Evolutionary conservation across 805 yeast genomes (phyloP).

Genomic region (Candida vartiovaarae): DNA sequence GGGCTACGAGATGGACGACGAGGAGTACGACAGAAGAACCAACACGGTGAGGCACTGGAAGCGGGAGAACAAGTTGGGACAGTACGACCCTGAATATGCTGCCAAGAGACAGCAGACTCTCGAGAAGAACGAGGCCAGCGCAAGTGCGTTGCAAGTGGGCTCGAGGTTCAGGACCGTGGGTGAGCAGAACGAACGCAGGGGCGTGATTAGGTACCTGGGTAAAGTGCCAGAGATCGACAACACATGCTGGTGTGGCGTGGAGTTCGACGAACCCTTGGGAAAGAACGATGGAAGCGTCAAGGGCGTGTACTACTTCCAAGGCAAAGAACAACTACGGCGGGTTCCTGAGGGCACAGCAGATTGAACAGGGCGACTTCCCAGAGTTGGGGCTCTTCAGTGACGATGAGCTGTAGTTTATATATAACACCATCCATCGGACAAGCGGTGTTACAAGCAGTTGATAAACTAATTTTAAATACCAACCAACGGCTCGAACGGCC

Average conservation of each 20-base stretch:
- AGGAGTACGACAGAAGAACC: constrained; percentile 50
- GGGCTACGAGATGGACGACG: constrained; percentile 43
- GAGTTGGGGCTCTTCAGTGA: constrained; percentile 39
- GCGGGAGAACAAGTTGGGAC: constrained; percentile 55
- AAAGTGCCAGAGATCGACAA: constrained; percentile 50
- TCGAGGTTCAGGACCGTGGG: constrained; percentile 46
- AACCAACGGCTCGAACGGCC: no score
- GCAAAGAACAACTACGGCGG: constrained; percentile 55
- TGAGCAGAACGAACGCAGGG: constrained; percentile 51
- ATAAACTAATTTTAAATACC: no score
- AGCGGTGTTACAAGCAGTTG: no score
- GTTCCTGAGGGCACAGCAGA: constrained; percentile 62
- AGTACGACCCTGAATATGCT: constrained; percentile 52
- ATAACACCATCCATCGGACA: no score
- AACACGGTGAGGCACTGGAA: constrained; percentile 79
- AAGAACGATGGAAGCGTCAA: constrained; percentile 75
- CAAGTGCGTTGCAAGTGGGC: constrained; percentile 36
- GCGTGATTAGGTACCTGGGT: constrained; percentile 68
- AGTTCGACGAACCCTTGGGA: constrained; percentile 81
- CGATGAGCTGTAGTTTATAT: constrained; percentile 27
- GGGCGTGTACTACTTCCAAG: constrained; percentile 59
- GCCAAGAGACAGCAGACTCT: constrained; percentile 23
- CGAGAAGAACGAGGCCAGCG: constrained; percentile 25
- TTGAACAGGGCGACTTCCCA: constrained; percentile 65
- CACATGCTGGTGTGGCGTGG: constrained; percentile 72